Evolutionary conservation across 352 stramenopile species (phyloP), one percentile per base, ranked within the genome.

Genomic region (Pythium aphanidermatum): DNA sequence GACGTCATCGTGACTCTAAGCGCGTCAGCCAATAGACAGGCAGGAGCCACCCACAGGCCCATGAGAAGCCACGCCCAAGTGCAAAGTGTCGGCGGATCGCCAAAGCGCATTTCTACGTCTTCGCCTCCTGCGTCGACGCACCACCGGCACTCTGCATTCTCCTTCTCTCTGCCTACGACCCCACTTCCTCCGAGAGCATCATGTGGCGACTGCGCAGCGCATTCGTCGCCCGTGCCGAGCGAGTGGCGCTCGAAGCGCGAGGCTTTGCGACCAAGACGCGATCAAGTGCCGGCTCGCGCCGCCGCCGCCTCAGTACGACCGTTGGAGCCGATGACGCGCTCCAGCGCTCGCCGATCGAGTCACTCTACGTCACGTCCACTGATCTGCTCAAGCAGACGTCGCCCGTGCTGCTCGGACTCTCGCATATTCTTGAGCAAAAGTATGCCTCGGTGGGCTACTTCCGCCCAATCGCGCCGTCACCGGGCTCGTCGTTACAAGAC

Each of bases 371-470:
- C 43, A 86, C 73, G 35, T 88, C 76, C 28, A 88, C 70, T 12
- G 73, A 86, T 37, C 51, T 70, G 31, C 65, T 63, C 38, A 67
- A 68, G 44, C 72, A 83, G 53, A 88, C 67, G 20, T 80, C 79
- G 33, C 79, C 77, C 2, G 65, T 91, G 49, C 58, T 91, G 23
- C 58, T 91, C 8, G 79, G 79, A 0, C 52, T 91, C 19, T 64
- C 75, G 33, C 57, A 83, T 46, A 82, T 69, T 26, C 50, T 91
- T 26, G 78, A 87, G 60, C 74, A 86, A 36, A 87, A 88, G 43
- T 88, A 80, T 53, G 33, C 53, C 16, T 70, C 55, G 5, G 76
- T 91, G 13, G 79, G 79, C 19, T 91, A 87, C 60, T 91, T 91
- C 51, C 79, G 79, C 13, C 79, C 79, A 12, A 85, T 91, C 27